Conservation (phyloP, 805 yeast species). For the Ogataea nitratoaversa region DNA sequence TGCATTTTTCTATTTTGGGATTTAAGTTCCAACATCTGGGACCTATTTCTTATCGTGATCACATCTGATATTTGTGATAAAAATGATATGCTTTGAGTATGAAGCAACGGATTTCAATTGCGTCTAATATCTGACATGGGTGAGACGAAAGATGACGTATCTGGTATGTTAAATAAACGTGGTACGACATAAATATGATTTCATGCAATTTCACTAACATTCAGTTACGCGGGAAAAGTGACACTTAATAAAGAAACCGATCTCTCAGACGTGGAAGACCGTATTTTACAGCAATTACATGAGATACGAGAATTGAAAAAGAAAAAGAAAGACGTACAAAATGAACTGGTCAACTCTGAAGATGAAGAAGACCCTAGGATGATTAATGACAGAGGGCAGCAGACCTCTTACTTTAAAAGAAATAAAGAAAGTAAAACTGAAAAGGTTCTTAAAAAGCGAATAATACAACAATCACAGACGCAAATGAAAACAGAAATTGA, state of each 20-base stretch:
- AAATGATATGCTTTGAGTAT: too few relatives aligned
- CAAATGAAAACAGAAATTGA: background rate
- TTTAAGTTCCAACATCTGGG: background rate
- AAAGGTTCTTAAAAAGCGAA: slow-evolving; percentile 7
- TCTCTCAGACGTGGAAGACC: slow-evolving; percentile 23
- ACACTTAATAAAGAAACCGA: slow-evolving; percentile 5
- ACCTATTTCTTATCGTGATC: too few relatives aligned
- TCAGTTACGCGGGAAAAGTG: background rate
- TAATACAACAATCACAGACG: slow-evolving; percentile 1
- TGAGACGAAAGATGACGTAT: background rate
- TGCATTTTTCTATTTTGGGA: background rate
- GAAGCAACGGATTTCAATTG: too few relatives aligned
- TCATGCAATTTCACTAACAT: too few relatives aligned
- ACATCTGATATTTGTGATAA: too few relatives aligned
- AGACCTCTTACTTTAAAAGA: slow-evolving; percentile 13
- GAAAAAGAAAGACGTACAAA: slow-evolving; percentile 11
- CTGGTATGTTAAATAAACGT: background rate
- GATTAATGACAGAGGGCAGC: slow-evolving; percentile 8
- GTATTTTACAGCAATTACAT: slow-evolving; percentile 19
- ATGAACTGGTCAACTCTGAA: slow-evolving; percentile 22
- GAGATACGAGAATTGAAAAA: slow-evolving; percentile 18
- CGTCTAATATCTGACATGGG: background rate
- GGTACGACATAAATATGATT: too few relatives aligned
- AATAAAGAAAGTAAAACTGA: slow-evolving; percentile 6
- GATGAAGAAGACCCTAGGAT: slow-evolving; percentile 28